Conservation (phyloP, 495 filamentous ascomycete species). For the Evansstolkia leycettana region DNA sequence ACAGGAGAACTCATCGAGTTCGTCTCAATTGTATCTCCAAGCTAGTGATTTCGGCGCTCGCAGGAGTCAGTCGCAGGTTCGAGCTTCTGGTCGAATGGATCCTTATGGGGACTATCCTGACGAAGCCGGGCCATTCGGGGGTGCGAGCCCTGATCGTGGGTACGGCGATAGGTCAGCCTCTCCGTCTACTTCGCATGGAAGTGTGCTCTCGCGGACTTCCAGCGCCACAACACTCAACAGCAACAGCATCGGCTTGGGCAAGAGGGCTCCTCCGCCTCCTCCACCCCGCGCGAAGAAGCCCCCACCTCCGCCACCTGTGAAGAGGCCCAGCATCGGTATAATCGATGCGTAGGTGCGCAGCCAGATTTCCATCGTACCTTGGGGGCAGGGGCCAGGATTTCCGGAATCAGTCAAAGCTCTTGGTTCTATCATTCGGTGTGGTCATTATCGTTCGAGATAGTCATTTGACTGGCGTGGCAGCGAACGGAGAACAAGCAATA, state of each 20-base stretch:
- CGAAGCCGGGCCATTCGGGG: conserved; percentile 38
- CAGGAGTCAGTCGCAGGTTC: conserved; percentile 23
- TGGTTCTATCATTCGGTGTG: no score
- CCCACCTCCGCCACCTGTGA: conserved; percentile 48
- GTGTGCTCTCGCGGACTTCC: conserved; percentile 43
- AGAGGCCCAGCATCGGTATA: conserved; percentile 27
- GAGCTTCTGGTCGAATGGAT: conserved; percentile 32
- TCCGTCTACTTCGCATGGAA: conserved; percentile 50
- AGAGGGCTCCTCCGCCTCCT: conserved; percentile 70
- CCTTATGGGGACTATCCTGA: conserved; percentile 55
- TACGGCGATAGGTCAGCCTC: conserved; percentile 43
- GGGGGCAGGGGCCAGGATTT: conserved; percentile 3
- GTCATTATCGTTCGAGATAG: no score
- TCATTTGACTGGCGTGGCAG: no score
- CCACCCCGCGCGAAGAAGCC: conserved; percentile 68
- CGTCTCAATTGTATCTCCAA: conserved; percentile 37
- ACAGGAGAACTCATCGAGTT: conserved; percentile 32
- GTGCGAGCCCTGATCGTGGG: conserved; percentile 47
- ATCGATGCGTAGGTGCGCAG: conserved; percentile 9
- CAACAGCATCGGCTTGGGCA: conserved; percentile 29
- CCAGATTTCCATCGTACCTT: no score
- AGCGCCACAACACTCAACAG: conserved; percentile 35
- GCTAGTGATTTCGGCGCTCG: conserved; percentile 40
- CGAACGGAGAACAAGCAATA: no score
- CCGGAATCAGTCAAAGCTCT: conserved; percentile 1